A percentile compares a stretch with the other conserved stretches of the same genome.
phyloP scores from a whole-genome alignment of 2,329 filamentous ascomycete genomes.

The Ophidiomyces ophidiicola region DNA sequence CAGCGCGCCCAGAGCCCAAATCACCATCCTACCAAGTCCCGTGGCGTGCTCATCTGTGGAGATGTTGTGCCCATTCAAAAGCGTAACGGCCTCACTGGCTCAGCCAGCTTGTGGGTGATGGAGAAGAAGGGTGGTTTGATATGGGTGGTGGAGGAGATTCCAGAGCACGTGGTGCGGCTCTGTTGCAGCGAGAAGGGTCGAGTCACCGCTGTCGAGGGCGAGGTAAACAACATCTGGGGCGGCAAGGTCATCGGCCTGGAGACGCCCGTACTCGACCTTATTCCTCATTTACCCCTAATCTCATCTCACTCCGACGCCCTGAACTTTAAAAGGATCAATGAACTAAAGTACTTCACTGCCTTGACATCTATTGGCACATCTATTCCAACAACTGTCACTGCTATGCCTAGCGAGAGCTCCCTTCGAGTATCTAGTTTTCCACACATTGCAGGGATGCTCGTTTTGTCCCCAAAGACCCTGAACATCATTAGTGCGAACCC shows the following conservation, averaged over 20 bases:
- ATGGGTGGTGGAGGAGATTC: conserved; percentile 96
- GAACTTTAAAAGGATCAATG: conserved; percentile 63
- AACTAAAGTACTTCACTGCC: conserved; percentile 71
- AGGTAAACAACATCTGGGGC: conserved; percentile 78
- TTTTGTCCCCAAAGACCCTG: conserved; percentile 66
- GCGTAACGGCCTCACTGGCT: conserved; percentile 79
- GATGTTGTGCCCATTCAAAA: conserved; percentile 98
- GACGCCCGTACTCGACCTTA: conserved; percentile 61
- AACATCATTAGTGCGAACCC: conserved; percentile 86
- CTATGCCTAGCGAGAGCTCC: conserved; percentile 54
- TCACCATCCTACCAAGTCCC: conserved; percentile 61
- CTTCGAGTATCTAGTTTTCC: conserved; percentile 87
- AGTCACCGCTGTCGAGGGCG: conserved; percentile 58
- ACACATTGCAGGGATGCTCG: conserved; percentile 93
- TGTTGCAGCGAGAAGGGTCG: conserved; percentile 65
- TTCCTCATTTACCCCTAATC: conserved; percentile 69
- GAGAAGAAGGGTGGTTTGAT: conserved; percentile 89
- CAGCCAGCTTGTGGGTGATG: conserved; percentile 96
- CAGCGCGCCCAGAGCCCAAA: conserved; percentile 40
- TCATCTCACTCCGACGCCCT: conserved; percentile 53
- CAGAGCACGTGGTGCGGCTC: conserved; percentile 76
- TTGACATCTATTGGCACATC: conserved; percentile 58
- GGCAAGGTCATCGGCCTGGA: conserved; percentile 53
- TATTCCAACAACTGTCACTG: conserved; percentile 72
- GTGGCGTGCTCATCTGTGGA: conserved; percentile 83